A percentile compares a stretch with the other conserved stretches of the same genome.
Conservation (phyloP, 2,329 filamentous ascomycete species). For the Cladosporium halotolerans region DNA sequence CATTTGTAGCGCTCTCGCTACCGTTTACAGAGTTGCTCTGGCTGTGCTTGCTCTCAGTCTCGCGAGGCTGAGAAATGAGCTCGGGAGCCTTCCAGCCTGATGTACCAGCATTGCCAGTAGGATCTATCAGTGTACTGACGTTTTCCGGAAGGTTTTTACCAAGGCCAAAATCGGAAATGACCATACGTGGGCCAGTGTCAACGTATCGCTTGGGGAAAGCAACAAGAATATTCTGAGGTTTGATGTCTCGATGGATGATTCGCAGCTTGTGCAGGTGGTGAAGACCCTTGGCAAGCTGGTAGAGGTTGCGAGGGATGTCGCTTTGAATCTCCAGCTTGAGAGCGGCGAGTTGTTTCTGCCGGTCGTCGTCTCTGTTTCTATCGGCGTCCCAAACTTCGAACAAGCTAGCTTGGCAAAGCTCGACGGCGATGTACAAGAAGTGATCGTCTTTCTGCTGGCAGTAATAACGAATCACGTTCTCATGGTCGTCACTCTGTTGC, state of each 20-base stretch:
- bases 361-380: conserved; percentile 52
- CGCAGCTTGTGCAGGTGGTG: conserved; percentile 83
- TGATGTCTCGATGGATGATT: conserved; percentile 94
- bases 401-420: conserved; percentile 87
- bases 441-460: conserved; percentile 81
- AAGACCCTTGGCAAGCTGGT: conserved; percentile 85
- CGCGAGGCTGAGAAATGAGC: conserved; percentile 59
- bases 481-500: conserved; percentile 89
- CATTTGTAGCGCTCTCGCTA: conserved; percentile 49
- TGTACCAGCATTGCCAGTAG: conserved; percentile 88
- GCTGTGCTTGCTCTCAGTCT: conserved; percentile 38
- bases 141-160: conserved; percentile 96
- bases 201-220: conserved; percentile 60
- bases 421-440: conserved; percentile 93
- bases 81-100: conserved; percentile 96
- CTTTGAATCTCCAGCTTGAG: conserved; percentile 66
- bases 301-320: conserved; percentile 72
- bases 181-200: conserved; percentile 63
- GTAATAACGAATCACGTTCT: conserved; percentile 94
- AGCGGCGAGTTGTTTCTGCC: conserved; percentile 36
- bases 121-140: conserved; percentile 89
- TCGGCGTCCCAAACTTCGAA: conserved; percentile 90
- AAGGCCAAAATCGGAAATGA: conserved; percentile 95
- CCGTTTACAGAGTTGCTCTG: conserved; percentile 37
- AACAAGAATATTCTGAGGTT: conserved; percentile 95